These are phyloP conservation scores for Amanita thiersii DNA, from an alignment of 768 basidiomycete species.

Conservation along the genomic window DNA sequence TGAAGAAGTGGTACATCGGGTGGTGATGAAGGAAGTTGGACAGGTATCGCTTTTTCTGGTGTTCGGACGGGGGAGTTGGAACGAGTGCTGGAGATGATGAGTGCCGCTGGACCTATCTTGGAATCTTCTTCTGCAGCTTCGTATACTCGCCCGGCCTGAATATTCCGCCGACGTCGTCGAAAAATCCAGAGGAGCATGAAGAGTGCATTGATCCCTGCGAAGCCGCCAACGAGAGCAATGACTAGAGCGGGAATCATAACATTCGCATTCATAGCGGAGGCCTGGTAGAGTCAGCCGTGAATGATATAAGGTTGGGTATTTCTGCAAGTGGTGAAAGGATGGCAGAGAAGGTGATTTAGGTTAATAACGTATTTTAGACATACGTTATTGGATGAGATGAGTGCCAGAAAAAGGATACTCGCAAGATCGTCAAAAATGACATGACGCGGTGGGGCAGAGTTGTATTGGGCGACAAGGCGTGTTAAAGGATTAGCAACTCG, in stretches of 20 bases:
- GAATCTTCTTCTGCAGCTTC: background rate
- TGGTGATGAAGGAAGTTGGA: no score
- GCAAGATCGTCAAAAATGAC: background rate
- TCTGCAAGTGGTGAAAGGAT: background rate
- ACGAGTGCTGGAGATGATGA: no score
- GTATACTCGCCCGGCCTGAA: background rate
- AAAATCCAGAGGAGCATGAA: background rate
- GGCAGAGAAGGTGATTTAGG: background rate
- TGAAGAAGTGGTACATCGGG: no score
- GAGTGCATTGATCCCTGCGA: background rate
- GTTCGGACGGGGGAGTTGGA: no score
- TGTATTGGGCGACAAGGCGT: background rate
- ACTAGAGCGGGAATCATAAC: background rate
- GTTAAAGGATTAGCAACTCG: background rate
- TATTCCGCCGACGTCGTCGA: background rate
- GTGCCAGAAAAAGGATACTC: no score
- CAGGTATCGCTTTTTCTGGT: no score
- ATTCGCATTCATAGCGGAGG: background rate
- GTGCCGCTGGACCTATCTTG: no score
- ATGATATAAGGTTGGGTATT: no score
- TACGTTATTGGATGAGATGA: no score
- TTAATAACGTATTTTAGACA: constrained; percentile 2
- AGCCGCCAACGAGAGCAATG: constrained; percentile 1
- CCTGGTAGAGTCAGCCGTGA: background rate
- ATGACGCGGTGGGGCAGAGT: constrained; percentile 5